phyloP scores from a whole-genome alignment of 1,284 basidiomycete species.

The Vanrija sp. region DNA sequence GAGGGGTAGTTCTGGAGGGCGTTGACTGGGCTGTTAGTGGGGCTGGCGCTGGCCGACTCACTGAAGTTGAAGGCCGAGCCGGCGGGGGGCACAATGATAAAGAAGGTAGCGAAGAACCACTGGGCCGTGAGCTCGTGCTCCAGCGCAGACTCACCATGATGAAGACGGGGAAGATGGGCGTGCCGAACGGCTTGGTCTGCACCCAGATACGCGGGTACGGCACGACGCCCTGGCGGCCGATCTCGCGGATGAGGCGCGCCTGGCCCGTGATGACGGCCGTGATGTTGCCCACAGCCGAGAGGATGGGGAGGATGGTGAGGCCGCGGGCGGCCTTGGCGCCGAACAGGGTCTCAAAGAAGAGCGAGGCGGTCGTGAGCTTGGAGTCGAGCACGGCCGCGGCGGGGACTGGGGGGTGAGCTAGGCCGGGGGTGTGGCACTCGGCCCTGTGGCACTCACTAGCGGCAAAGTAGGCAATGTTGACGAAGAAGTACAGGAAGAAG shows the following conservation, averaged over 20 bases:
- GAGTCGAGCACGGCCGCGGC: slow-evolving; percentile 32
- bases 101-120: too few species aligned
- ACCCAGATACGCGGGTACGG: slow-evolving; percentile 38
- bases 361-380: slow-evolving; percentile 36
- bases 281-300: slow-evolving; percentile 41
- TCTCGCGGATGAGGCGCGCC: slow-evolving; percentile 48
- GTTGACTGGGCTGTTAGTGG: slow-evolving; percentile 13
- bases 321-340: slow-evolving; percentile 37
- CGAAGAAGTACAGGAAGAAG: slow-evolving; percentile 30
- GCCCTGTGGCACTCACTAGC: too few species aligned
- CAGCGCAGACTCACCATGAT: slow-evolving; percentile 45
- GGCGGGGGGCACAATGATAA: slow-evolving; percentile 56
- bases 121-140: too few species aligned
- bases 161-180: slow-evolving; percentile 51
- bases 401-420: slow-evolving; percentile 29
- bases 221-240: slow-evolving; percentile 39
- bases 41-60: too few species aligned
- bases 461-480: slow-evolving; percentile 46
- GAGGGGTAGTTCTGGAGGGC: slow-evolving; percentile 50
- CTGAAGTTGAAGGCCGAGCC: slow-evolving; percentile 56
- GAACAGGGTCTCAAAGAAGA: slow-evolving; percentile 44
- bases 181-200: slow-evolving; percentile 34
- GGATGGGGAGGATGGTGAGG: slow-evolving; percentile 34
- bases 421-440: too few species aligned
- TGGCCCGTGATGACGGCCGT: slow-evolving; percentile 43